These are phyloP conservation scores for Silene conica DNA, from an alignment of 148 eudicot species.

Conservation along the genomic window DNA sequence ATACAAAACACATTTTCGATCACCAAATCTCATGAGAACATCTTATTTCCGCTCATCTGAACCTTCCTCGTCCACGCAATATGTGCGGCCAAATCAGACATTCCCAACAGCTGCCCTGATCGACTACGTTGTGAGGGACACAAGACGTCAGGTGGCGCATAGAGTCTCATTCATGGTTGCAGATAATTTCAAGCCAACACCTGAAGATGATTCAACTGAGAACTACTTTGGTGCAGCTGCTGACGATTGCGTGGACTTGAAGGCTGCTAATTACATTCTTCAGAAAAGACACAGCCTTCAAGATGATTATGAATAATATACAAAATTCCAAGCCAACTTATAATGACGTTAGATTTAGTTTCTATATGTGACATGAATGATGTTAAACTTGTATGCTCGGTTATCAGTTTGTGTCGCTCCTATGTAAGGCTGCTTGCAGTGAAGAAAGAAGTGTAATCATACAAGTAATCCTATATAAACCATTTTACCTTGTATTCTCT, in stretches of 20 bases:
- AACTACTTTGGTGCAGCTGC: conserved; percentile 26
- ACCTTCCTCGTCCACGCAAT: conserved; percentile 10
- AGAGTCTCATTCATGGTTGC: conserved; percentile 22
- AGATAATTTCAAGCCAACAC: conserved; percentile 14
- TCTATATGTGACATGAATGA: not conserved
- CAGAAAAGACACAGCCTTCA: conserved; percentile 29
- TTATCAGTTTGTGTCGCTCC: too few relatives aligned
- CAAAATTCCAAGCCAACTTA: not conserved
- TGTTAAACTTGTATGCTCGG: conserved; percentile 3
- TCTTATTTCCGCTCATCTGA: conserved; percentile 17
- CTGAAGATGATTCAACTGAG: conserved; percentile 5
- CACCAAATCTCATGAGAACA: conserved; percentile 13
- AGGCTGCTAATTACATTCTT: conserved; percentile 29
- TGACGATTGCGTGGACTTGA: conserved; percentile 27
- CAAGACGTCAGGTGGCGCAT: conserved; percentile 7
- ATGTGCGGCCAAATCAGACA: conserved; percentile 21
- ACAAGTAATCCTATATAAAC: not conserved
- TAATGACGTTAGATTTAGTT: not conserved
- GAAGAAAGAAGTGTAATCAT: conserved; percentile 6
- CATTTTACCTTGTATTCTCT: not conserved
- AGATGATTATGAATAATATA: conserved; percentile 18
- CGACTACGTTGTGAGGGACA: conserved; percentile 23
- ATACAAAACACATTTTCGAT: not conserved
- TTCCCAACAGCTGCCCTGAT: conserved; percentile 27
- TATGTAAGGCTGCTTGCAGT: not conserved